Percentiles rank a stretch among this genome's conserved stretches.
Evolutionary conservation across 2,329 filamentous ascomycete species (phyloP).

Genomic region (Aspergillus caelatus): DNA sequence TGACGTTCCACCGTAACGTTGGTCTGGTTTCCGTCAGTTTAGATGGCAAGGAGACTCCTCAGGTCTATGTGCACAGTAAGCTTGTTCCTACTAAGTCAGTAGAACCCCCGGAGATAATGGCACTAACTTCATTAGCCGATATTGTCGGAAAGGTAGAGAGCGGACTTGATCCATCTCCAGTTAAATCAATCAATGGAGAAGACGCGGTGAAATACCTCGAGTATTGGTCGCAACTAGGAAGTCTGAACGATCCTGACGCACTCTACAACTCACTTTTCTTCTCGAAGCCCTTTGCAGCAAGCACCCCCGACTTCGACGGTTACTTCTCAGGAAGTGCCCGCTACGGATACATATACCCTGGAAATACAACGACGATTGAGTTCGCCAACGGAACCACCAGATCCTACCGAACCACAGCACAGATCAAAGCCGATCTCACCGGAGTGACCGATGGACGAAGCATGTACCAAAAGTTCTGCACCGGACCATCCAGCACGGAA

Average conservation of each 20-base stretch:
- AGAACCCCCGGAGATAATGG: too few relatives aligned
- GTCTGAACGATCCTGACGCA: neutral
- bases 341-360: neutral
- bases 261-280: slow-evolving; percentile 3
- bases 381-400: neutral
- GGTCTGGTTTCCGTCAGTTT: slow-evolving; percentile 1
- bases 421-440: neutral
- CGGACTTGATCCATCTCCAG: neutral
- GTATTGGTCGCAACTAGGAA: neutral
- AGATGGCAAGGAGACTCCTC: neutral
- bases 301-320: neutral
- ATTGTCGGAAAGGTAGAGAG: neutral
- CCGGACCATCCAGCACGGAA: neutral
- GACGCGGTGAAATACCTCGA: neutral
- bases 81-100: rapidly evolving
- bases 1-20: neutral
- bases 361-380: neutral
- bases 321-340: neutral
- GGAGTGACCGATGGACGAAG: neutral
- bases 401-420: neutral
- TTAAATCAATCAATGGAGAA: neutral
- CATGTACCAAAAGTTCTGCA: slow-evolving; percentile 4
- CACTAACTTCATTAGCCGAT: neutral
- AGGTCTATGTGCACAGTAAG: neutral
- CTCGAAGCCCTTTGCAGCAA: slow-evolving; percentile 1